Conservation (phyloP, 2,329 filamentous ascomycete species). For the Botrytis sinoallii region DNA sequence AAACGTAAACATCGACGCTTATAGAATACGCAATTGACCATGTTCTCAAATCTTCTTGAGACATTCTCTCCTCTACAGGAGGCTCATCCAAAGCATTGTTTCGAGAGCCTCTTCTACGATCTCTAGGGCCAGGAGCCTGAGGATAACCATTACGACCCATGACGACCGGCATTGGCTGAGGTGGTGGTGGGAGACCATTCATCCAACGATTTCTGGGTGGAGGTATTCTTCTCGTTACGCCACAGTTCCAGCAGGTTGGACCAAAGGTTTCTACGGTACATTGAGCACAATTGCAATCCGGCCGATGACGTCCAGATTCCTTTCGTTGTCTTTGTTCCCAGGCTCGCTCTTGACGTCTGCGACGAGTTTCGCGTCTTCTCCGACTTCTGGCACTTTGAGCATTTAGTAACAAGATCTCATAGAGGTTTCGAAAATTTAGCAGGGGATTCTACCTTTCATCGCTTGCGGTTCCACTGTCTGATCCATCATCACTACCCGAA, state of each 20-base stretch:
- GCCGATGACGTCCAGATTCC: slow-evolving; percentile 45
- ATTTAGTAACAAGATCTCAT: slow-evolving; percentile 16
- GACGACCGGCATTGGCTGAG: slow-evolving; percentile 26
- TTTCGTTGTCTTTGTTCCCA: slow-evolving; percentile 44
- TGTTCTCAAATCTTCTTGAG: slow-evolving; percentile 45
- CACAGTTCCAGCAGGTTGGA: slow-evolving; percentile 45
- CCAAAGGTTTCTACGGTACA: slow-evolving; percentile 39
- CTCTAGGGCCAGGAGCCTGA: slow-evolving; percentile 23
- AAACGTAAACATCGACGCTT: slow-evolving; percentile 49
- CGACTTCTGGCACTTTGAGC: slow-evolving; percentile 35
- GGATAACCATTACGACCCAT: slow-evolving; percentile 25
- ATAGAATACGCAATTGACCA: slow-evolving; percentile 49
- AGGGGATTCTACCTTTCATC: slow-evolving; percentile 38
- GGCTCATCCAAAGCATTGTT: slow-evolving; percentile 27
- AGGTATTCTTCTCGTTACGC: slow-evolving; percentile 36
- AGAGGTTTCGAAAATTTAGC: background rate
- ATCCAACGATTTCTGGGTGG: slow-evolving; percentile 29
- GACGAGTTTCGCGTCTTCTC: slow-evolving; percentile 38
- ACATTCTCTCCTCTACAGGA: slow-evolving; percentile 35
- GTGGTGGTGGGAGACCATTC: slow-evolving; percentile 23
- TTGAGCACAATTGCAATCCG: slow-evolving; percentile 44
- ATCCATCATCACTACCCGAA: slow-evolving; percentile 33
- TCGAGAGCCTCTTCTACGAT: slow-evolving; percentile 26
- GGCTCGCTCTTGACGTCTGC: slow-evolving; percentile 39
- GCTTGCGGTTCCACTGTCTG: slow-evolving; percentile 39